Conservation (phyloP, 495 filamentous ascomycete genomes). For the Penicillium simplicissimum region DNA sequence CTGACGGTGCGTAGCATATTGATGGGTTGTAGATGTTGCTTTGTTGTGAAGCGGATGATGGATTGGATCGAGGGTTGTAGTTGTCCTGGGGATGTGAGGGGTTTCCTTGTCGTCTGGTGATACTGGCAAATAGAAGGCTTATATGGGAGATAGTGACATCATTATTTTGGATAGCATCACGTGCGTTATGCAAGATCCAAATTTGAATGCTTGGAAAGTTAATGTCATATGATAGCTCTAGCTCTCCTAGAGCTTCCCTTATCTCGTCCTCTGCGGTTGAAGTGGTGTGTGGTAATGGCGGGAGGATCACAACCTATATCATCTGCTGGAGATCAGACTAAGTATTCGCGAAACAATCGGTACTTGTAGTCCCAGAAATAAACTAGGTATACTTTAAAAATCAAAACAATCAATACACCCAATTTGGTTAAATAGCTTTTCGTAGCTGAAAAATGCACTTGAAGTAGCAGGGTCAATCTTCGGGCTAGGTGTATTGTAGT, state of each 20-base stretch:
- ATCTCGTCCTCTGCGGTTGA: neutral
- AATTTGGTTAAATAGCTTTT: neutral
- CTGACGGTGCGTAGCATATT: neutral
- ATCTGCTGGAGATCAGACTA: neutral
- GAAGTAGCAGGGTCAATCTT: neutral
- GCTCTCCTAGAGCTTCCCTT: neutral
- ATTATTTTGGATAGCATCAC: neutral
- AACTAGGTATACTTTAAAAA: neutral
- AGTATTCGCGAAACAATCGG: neutral
- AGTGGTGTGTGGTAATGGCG: neutral
- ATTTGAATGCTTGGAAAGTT: neutral
- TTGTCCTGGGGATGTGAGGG: neutral
- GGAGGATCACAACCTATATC: neutral
- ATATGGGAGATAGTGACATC: neutral
- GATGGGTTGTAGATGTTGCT: neutral
- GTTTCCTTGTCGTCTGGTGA: neutral
- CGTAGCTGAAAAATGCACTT: neutral
- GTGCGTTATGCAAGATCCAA: neutral
- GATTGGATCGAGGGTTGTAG: neutral
- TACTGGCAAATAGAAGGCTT: neutral
- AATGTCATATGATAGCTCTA: neutral
- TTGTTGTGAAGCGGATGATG: neutral
- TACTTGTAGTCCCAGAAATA: neutral
- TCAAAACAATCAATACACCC: neutral
- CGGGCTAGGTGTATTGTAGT: neutral